Base-by-base conservation (phyloP, 441 rosid species). In the Caryocar brasiliense region DNA sequence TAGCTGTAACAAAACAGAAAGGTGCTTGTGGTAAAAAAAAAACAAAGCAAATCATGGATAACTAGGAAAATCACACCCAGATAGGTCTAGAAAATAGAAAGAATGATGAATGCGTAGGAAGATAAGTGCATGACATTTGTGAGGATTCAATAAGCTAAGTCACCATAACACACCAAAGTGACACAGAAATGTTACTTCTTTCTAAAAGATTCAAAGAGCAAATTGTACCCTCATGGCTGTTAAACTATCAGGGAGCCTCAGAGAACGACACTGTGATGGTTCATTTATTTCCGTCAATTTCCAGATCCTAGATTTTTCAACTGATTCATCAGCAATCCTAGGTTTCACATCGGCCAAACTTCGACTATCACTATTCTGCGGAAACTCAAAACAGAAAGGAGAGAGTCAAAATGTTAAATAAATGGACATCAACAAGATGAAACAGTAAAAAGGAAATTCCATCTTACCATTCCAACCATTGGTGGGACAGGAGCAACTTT, bases 251-350 rank as follows among this genome's bases (percentile, higher is more conserved):
- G 79, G 80, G n/a, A 88, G 87, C 71, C 75, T 85, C 59, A 85
- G 42, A 47, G 97, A 78, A 32, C 77, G 88, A 51, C 95, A 83
- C 50, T 85, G 95, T 25, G 84, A 78, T 57, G 72, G 58, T 62
- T 88, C 85, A 66, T 67, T 85, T 51, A 88, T 81, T 78, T 83
- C 95, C 43, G 80, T 81, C 45, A 78, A 62, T 66, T 85, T 88
- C 97, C 93, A 81, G 40, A 63, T 75, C 67, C 84, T 75, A 52
- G 92, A 69, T 52, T 78, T 79, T 54, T 82, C 95, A n/a, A 51
- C 17, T 2, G 80, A 59, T 62, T 83, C 90, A 25, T 88, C 86
- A 21, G 65, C 71, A 65, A 76, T 70, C 74, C 82, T 79, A 28
- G 90, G 86, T 69, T 88, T 83, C 40, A 73, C 78, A 41, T 81